Evolutionary conservation across 2,329 filamentous ascomycete genomes (phyloP).

Genomic region (Cadophora gregata): DNA sequence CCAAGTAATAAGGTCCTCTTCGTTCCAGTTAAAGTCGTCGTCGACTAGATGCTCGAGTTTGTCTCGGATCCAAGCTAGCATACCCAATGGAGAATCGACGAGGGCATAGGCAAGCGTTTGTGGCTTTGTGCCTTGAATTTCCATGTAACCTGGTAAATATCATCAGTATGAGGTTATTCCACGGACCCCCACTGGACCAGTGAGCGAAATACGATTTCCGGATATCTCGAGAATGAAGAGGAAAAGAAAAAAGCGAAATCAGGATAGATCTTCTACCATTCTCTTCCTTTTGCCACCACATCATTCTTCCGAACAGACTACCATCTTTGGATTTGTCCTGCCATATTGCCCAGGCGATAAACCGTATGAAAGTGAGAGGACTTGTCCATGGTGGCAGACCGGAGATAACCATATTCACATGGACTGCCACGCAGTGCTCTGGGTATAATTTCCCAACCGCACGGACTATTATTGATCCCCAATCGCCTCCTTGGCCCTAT

Average conservation of each 20-base stretch:
- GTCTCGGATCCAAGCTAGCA: slow-evolving; percentile 37
- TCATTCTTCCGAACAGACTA: slow-evolving; percentile 35
- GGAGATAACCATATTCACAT: slow-evolving; percentile 39
- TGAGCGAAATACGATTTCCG: too few species aligned
- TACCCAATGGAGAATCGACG: slow-evolving; percentile 34
- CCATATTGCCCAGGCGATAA: slow-evolving; percentile 35
- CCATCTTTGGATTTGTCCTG: slow-evolving; percentile 29
- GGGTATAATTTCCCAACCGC: slow-evolving; percentile 65
- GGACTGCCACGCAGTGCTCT: slow-evolving; percentile 36
- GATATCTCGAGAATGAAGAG: neutral
- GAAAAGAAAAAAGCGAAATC: neutral
- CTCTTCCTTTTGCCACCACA: slow-evolving; percentile 29
- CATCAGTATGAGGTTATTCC: neutral
- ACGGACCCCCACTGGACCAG: too few species aligned
- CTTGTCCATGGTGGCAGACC: slow-evolving; percentile 28
- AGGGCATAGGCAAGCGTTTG: slow-evolving; percentile 35
- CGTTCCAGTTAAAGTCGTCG: slow-evolving; percentile 70
- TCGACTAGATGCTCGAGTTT: slow-evolving; percentile 33
- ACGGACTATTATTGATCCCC: slow-evolving; percentile 69
- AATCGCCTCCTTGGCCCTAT: slow-evolving; percentile 71
- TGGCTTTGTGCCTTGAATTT: slow-evolving; percentile 38
- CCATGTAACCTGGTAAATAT: slow-evolving; percentile 26
- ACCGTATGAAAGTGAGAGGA: slow-evolving; percentile 31
- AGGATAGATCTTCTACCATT: neutral
- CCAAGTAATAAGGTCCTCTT: slow-evolving; percentile 79